phyloP scores from a whole-genome alignment of 495 filamentous ascomycete species.

The Penicillium canescens region DNA sequence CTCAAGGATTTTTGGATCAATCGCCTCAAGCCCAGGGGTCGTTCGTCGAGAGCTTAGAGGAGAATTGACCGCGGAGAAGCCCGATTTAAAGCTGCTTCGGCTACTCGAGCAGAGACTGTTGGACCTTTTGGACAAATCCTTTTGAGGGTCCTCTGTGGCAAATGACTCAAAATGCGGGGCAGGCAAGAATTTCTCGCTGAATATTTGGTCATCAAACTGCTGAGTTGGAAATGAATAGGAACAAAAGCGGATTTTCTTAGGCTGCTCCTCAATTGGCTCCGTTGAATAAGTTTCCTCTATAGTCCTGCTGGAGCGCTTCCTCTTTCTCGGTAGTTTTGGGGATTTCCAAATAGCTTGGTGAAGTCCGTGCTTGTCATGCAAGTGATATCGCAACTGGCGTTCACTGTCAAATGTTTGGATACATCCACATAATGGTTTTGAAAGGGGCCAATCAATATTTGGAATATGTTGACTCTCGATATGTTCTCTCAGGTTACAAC shows the following conservation, averaged over 20 bases:
- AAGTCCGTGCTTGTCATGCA: not conserved
- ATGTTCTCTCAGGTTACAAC: constrained; percentile 7
- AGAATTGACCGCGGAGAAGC: not conserved
- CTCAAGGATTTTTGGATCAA: constrained; percentile 1
- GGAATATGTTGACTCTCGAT: constrained; percentile 3
- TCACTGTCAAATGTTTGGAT: not conserved
- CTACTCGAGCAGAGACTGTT: not conserved
- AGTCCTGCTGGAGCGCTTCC: not conserved
- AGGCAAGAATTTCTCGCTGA: not conserved
- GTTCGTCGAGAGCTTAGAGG: not conserved
- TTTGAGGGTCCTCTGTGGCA: not conserved
- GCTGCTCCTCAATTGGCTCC: not conserved
- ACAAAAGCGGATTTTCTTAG: not conserved
- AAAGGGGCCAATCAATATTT: not conserved
- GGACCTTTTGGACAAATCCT: not conserved
- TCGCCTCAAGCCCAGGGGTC: not conserved
- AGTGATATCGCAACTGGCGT: not conserved
- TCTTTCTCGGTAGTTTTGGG: not conserved
- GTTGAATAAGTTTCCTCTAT: not conserved
- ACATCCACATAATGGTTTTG: not conserved
- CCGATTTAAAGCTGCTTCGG: not conserved
- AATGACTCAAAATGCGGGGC: not conserved
- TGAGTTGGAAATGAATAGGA: not conserved
- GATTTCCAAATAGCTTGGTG: constrained; percentile 1
- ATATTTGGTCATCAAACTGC: not conserved